These are phyloP conservation scores for Ogataea haglerorum DNA, from an alignment of 805 yeast genomes.

Conservation along the genomic window DNA sequence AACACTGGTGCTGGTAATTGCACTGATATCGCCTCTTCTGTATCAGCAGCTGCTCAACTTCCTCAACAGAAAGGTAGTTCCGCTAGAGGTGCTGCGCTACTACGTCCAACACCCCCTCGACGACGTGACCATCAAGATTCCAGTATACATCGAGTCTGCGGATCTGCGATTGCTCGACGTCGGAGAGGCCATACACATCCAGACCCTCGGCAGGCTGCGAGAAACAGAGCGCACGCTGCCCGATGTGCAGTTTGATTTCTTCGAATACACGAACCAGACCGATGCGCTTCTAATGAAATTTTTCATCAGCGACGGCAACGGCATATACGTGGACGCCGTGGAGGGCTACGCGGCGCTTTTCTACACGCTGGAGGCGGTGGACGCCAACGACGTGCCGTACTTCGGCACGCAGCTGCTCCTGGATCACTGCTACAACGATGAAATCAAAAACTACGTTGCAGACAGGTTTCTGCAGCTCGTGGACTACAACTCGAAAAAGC, in stretches of 20 bases:
- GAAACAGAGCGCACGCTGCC: conserved; percentile 16
- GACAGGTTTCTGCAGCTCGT: conserved; percentile 21
- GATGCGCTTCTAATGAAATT: conserved; percentile 22
- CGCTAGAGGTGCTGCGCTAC: not conserved
- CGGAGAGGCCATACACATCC: conserved; percentile 48
- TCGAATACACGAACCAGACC: conserved; percentile 9
- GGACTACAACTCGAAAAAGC: not conserved
- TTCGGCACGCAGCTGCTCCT: conserved; percentile 40
- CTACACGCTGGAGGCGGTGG: conserved; percentile 37
- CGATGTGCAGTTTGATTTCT: conserved; percentile 23
- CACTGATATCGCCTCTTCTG: not conserved
- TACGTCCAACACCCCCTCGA: conserved; percentile 31
- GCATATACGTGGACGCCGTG: conserved; percentile 28
- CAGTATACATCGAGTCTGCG: conserved; percentile 39
- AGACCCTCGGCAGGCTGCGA: conserved; percentile 42
- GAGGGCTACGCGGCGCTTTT: conserved; percentile 28
- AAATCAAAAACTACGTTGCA: conserved; percentile 22
- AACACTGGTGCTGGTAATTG: not conserved
- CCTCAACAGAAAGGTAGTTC: not conserved
- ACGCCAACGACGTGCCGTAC: conserved; percentile 50
- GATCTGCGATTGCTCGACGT: conserved; percentile 66
- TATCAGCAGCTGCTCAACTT: not conserved
- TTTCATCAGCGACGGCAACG: conserved; percentile 22
- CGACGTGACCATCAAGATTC: conserved; percentile 43
- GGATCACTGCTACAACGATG: conserved; percentile 30